Conservation (phyloP, 2,329 filamentous ascomycete species). For the Orbilia brochopaga region DNA sequence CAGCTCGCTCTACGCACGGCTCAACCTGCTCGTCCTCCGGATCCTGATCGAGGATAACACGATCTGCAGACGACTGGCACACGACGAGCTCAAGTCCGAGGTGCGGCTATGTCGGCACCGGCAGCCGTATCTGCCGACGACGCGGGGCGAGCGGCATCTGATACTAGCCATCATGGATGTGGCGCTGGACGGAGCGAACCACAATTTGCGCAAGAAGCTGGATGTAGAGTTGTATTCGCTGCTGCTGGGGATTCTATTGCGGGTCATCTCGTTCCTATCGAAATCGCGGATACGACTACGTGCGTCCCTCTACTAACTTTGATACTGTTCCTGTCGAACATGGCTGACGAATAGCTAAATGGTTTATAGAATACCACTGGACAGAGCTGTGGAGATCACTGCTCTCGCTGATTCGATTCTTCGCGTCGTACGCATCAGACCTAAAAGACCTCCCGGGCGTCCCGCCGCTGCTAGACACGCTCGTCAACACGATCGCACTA, state of each 20-base stretch:
- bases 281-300: slow-evolving; percentile 77
- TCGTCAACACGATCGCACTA: slow-evolving; percentile 82
- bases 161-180: slow-evolving; percentile 81
- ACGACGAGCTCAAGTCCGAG: slow-evolving; percentile 72
- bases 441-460: slow-evolving; percentile 72
- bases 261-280: slow-evolving; percentile 82
- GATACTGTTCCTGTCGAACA: not conserved
- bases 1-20: slow-evolving; percentile 79
- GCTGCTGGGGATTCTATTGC: slow-evolving; percentile 78
- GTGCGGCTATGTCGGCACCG: slow-evolving; percentile 89
- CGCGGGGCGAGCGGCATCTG: slow-evolving; percentile 74
- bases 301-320: slow-evolving; percentile 51
- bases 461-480: slow-evolving; percentile 74
- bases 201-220: slow-evolving; percentile 84
- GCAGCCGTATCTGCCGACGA: slow-evolving; percentile 79
- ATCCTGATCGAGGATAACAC: slow-evolving; percentile 84
- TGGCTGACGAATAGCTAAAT: not conserved
- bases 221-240: slow-evolving; percentile 86
- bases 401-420: slow-evolving; percentile 84
- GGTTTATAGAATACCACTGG: slow-evolving; percentile 79
- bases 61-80: slow-evolving; percentile 82
- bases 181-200: slow-evolving; percentile 88
- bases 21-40: slow-evolving; percentile 83
- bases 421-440: slow-evolving; percentile 83
- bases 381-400: slow-evolving; percentile 90